Evolutionary conservation across 257 asterid genomes (phyloP).

Genomic region (Solanum verrucosum): DNA sequence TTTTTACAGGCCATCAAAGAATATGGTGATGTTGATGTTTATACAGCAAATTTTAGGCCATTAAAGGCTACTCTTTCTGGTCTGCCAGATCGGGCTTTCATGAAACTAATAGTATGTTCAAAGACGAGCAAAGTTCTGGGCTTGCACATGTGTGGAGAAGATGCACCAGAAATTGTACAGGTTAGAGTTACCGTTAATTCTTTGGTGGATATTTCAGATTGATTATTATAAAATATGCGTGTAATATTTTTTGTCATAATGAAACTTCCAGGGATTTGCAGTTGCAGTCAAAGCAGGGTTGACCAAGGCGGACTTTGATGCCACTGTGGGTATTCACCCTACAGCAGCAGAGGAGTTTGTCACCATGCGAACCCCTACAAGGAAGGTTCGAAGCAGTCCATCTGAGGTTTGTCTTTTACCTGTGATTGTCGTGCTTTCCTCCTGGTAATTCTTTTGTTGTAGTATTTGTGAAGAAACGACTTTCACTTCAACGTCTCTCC

Average conservation of each 20-base stretch:
- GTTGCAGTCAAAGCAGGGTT: constrained; percentile 92
- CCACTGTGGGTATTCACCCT: constrained; percentile 89
- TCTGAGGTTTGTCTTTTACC: constrained; percentile 43
- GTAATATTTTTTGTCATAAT: not conserved
- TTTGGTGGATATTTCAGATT: not conserved
- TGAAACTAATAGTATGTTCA: constrained; percentile 85
- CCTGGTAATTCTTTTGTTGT: not conserved
- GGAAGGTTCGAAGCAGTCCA: constrained; percentile 55
- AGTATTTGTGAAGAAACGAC: not conserved
- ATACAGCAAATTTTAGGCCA: constrained; percentile 79
- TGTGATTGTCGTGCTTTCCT: not conserved
- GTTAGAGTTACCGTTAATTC: constrained; percentile 17
- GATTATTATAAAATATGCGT: not conserved
- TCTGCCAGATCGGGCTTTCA: constrained; percentile 79
- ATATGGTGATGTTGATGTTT: constrained; percentile 77
- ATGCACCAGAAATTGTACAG: constrained; percentile 89
- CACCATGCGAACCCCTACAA: constrained; percentile 89
- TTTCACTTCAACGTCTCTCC: not conserved
- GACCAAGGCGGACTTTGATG: constrained; percentile 87
- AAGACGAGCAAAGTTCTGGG: constrained; percentile 82
- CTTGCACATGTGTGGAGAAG: constrained; percentile 93
- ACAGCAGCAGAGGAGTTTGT: constrained; percentile 97
- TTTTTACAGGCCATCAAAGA: constrained; percentile 54
- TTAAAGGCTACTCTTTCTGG: constrained; percentile 94
- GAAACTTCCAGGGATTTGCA: constrained; percentile 71